Base-by-base conservation (phyloP, 169 alveolate genomes). In the Eimeria necatrix region DNA sequence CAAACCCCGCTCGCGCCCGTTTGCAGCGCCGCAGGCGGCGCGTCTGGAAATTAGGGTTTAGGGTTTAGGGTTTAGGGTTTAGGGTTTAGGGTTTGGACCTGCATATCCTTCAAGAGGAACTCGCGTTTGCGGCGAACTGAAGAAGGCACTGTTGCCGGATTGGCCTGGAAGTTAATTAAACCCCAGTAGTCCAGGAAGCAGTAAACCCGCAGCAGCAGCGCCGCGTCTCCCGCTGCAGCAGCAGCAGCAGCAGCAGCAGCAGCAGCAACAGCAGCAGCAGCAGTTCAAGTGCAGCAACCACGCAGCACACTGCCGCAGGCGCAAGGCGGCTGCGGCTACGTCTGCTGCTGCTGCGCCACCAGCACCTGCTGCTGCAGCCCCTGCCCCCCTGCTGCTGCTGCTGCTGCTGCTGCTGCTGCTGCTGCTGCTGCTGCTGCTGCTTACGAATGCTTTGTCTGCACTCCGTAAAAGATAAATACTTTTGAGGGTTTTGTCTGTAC, bases 171-270 rank as follows among this genome's bases (percentile, higher is more conserved):
- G 94, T 97, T 97, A 78, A 97, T 97, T 16, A 96, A 20, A 14
- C 98, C 98, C 98, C 98, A 97, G 73, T 96, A 97, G 92, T 97
- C 97, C 20, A 97, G 96, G 70, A 96, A 81, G 14, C 96, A 60
- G 73, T 96, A 97, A 16, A 96, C 64, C 48, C 96, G 96, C 74
- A 96, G 90, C 80, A 97, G 76, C 46, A 96, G 74, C 10, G 98
- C 94, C 1, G 97, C 97, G 71, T 97, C 98, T 5, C 95, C 98
- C 51, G 91, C 91, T 83, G 91, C 64, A 64, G 87, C 97, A 71
- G 56, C 32, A 24, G 84, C 84, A 24, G 7, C 84, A 24, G 84
- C 22, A 6, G 53, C 53, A 24, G 53, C 53, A 8, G 48, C 84
- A 24, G 84, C 84, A 24, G 84, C 53, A 7, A 52, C 84, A 7